Evolutionary conservation across 2,329 filamentous ascomycete species (phyloP).

Genomic region (Byssoonygena ceratinophila): DNA sequence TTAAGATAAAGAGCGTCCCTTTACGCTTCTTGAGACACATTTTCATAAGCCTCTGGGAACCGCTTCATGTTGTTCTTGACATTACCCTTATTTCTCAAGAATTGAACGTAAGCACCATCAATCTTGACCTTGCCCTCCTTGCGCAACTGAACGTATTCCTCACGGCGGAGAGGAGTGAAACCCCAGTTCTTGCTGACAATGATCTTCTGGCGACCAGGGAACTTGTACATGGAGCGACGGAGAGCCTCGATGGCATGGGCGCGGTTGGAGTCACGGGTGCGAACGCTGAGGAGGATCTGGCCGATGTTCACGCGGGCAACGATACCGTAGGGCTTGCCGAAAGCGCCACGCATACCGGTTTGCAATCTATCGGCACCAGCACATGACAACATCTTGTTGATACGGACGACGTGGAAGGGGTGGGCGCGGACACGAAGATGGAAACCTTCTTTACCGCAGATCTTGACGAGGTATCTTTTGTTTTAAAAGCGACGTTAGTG

Average conservation of each 20-base stretch:
- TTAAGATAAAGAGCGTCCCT: constrained; percentile 15
- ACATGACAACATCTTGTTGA: constrained; percentile 99
- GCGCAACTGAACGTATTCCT: constrained; percentile 96
- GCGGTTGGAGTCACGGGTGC: constrained; percentile 91
- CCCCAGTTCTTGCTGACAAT: constrained; percentile 99
- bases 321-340: constrained; percentile 97
- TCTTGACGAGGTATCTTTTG: constrained; percentile 55
- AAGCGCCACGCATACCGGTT: constrained; percentile 99
- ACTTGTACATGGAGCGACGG: constrained; percentile 99
- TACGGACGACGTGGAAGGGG: constrained; percentile 99
- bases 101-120: constrained; percentile 99
- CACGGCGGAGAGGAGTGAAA: constrained; percentile 94
- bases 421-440: constrained; percentile 71
- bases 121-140: constrained; percentile 85
- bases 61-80: constrained; percentile 79
- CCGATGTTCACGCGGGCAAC: constrained; percentile 99
- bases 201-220: constrained; percentile 99
- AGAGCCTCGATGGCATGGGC: constrained; percentile 94
- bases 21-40: constrained; percentile 38
- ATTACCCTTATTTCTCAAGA: constrained; percentile 86
- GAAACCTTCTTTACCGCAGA: constrained; percentile 61
- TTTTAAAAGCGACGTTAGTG: not conserved
- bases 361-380: constrained; percentile 99
- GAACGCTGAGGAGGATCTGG: constrained; percentile 95
- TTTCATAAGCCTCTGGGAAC: constrained; percentile 76